Evolutionary conservation across 1,284 basidiomycete genomes (phyloP), one percentile per base, ranked within the genome.

Genomic region (Takashimella tepidaria): DNA sequence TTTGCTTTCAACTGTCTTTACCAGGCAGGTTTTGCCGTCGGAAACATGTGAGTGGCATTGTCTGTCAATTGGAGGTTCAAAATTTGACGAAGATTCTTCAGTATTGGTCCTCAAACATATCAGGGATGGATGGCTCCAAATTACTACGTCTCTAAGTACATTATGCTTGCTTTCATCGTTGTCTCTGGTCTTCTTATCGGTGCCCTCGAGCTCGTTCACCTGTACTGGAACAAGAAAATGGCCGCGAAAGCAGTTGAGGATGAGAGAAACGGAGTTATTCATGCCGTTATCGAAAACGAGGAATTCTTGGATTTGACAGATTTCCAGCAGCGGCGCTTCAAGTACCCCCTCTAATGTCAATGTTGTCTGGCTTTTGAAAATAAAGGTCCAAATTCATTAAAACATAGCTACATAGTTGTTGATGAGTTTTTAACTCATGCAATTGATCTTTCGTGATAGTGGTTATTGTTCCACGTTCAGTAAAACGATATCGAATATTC

Each of bases 231-330:
- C 59, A 59, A 56, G 54, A 11, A 49, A 40, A 45, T 53, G 12
- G 61, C 61, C 43, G 47, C 45, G 3, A 46, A 53, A 16, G 53
- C 47, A 11, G 56, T 47, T 8, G 37, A n/a, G 23, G 41, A 50
- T 23, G 22, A 13, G n/a, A 21, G 40, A 26, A 44, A 47, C 24
- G 58, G 56, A 12, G 44, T 57, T 20, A 52, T 49, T 16, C 49
- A 60, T 24, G 43, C 37, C 5, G 24, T 49, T 3, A 37, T 54
- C 21, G 50, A 49, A 10, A 59, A 61, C 49, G 54, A 51, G 25
- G 70, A 68, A 47, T 64, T 73, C 31, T 59, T 64, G 13, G 70
- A 73, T 50, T 54, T 61, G 51, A 69, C 70, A 1, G 70, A 73
- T 55, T 63, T 63, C 50, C 60, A 73, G 61, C 59, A 67, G 23